A percentile compares a stretch with the other conserved stretches of the same genome.
phyloP scores from a whole-genome alignment of 345 rosid species.

The Camelina laxa region DNA sequence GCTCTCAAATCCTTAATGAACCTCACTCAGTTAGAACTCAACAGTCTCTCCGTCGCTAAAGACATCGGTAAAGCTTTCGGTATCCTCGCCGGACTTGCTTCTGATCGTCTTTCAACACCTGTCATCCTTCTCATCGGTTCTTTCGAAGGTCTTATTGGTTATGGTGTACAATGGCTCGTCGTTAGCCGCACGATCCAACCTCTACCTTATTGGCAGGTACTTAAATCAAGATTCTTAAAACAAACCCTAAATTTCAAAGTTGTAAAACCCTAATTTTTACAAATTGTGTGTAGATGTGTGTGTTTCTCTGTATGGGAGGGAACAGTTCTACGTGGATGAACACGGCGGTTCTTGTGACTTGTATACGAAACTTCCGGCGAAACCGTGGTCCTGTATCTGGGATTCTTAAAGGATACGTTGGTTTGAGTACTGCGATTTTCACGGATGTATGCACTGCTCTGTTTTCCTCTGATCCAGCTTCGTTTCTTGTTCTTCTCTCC shows the following conservation, averaged over 20 bases:
- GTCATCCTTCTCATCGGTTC: slow-evolving; percentile 55
- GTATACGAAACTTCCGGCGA: slow-evolving; percentile 62
- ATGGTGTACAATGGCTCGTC: slow-evolving; percentile 77
- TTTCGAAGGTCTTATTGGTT: slow-evolving; percentile 60
- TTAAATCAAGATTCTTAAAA: not conserved
- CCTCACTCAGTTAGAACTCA: slow-evolving; percentile 60
- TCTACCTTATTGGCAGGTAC: slow-evolving; percentile 71
- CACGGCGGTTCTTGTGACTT: slow-evolving; percentile 71
- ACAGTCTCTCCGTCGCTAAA: slow-evolving; percentile 63
- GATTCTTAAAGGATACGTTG: slow-evolving; percentile 66
- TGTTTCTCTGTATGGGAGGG: slow-evolving; percentile 65
- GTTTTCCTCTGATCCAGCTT: slow-evolving; percentile 52
- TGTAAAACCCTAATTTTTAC: not conserved
- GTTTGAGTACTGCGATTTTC: slow-evolving; percentile 68
- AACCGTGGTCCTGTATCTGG: slow-evolving; percentile 69
- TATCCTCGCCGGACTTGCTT: slow-evolving; percentile 63
- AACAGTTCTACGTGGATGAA: slow-evolving; percentile 78
- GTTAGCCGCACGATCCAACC: slow-evolving; percentile 56
- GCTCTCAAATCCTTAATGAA: slow-evolving; percentile 67
- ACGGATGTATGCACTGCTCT: slow-evolving; percentile 63
- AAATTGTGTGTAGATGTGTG: slow-evolving; percentile 56
- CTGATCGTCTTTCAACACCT: slow-evolving; percentile 52
- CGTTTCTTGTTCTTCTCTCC: slow-evolving; percentile 58
- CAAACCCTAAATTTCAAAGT: not conserved
- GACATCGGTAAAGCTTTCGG: slow-evolving; percentile 76